Percentiles rank a stretch among this genome's conserved stretches.
Evolutionary conservation across 2,329 filamentous ascomycete species (phyloP).

Genomic region (Cordyceps javanica): DNA sequence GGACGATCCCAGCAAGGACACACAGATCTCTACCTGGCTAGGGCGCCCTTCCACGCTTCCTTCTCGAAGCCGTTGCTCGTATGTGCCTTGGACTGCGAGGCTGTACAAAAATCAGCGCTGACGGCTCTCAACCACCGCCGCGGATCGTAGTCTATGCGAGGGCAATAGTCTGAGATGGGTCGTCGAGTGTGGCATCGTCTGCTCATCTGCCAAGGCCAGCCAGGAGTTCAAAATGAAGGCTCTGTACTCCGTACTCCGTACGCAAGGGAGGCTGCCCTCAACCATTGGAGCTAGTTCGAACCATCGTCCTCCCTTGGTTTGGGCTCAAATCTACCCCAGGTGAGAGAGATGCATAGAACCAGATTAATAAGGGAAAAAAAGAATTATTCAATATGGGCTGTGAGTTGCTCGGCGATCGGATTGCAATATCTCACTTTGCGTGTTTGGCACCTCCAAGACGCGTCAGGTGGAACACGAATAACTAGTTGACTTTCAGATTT

Average conservation of each 20-base stretch:
- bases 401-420: neutral
- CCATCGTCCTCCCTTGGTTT: neutral
- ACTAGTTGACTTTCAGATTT: neutral
- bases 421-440: neutral
- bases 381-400: neutral
- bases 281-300: neutral
- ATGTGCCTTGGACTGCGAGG: neutral
- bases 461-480: neutral
- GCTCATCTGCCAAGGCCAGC: neutral
- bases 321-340: neutral
- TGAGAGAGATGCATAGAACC: neutral
- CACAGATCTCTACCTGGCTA: neutral
- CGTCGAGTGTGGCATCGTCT: neutral
- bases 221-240: neutral
- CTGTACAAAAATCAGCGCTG: neutral
- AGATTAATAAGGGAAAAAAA: neutral
- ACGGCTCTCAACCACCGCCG: neutral
- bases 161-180: neutral
- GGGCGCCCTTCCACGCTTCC: constrained; percentile 3
- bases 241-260: too few species aligned
- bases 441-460: neutral
- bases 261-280: neutral
- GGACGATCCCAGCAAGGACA: neutral
- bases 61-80: constrained; percentile 6
- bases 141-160: neutral